Base-by-base conservation (phyloP, 306 rosid genomes). In the Erythrophleum fordii region DNA sequence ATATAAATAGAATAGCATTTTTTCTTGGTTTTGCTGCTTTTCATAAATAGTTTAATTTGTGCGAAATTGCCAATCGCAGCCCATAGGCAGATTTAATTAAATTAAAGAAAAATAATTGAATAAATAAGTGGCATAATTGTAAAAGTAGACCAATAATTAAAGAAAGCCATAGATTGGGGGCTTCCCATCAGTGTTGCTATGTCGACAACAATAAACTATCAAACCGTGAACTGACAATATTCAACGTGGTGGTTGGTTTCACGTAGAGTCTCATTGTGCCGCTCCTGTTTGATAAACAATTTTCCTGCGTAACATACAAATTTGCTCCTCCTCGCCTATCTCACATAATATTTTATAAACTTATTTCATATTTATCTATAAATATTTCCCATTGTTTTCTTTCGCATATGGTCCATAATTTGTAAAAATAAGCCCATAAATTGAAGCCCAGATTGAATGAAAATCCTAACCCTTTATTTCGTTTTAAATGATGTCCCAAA, bases 161-260 rank as follows among this genome's bases (percentile, higher is more conserved):
- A 48, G 17, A 52, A 52, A 52, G 52, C 9, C 48, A 51, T 2
- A 44, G n/a, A 56, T 56, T 69, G 5, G 45, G 77, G 4, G 34
- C 28, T 34, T 13, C 12, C 16, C 4, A 18, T 56, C 25, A 4
- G 26, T 6, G 70, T 13, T n/a, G 17, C 70, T 29, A 31, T 11
- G 17, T 18, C 41, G 58, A 42, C 16, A 28, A 66, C 8, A 5
- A 48, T 67, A 52, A 37, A 65, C 52, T 11, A 10, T 25, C 2
- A 22, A 9, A 35, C 16, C 51, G 31, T 11, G 20, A 58, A 31
- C 28, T 39, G 79, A 72, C 85, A 81, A 39, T 4, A 58, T 81
- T 78, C 35, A 46, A 65, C 85, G 10, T 5, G 53, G 53, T 35
- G 4, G 80, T 77, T 77, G 73, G 53, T 13, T 42, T 48, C 46